phyloP scores from a whole-genome alignment of 441 rosid genomes.

The Croton laevigatus region DNA sequence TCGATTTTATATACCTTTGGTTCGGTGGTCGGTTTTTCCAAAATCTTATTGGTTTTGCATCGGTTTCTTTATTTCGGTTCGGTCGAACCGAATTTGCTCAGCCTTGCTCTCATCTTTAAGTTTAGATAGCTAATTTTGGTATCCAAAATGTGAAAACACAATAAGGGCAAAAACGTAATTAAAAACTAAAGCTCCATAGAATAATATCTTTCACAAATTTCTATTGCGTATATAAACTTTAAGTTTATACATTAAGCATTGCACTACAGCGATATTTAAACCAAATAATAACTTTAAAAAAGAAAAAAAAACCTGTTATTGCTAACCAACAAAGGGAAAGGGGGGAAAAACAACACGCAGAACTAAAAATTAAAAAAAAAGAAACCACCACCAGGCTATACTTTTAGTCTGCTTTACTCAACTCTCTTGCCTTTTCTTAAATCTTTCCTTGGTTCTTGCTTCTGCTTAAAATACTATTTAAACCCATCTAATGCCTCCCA shows the following conservation, averaged over 20 bases:
- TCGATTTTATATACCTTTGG: too few relatives aligned
- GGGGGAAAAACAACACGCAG: neutral
- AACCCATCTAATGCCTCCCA: neutral
- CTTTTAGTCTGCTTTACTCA: neutral
- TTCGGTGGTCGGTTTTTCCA: too few relatives aligned
- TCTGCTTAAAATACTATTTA: neutral
- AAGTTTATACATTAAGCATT: slow-evolving; percentile 33
- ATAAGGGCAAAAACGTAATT: too few relatives aligned
- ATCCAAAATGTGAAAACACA: too few relatives aligned
- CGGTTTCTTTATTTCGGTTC: too few relatives aligned
- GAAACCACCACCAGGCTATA: slow-evolving; percentile 18
- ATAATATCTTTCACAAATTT: neutral
- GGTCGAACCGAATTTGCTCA: too few relatives aligned
- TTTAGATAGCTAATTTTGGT: too few relatives aligned
- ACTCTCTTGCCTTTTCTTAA: neutral
- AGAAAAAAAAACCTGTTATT: slow-evolving; percentile 10
- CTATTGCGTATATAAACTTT: slow-evolving; percentile 30
- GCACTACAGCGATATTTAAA: neutral
- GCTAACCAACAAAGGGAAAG: neutral
- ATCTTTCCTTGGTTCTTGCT: neutral
- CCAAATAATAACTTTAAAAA: neutral
- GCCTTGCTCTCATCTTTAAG: too few relatives aligned
- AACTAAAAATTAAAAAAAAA: neutral
- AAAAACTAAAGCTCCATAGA: too few relatives aligned
- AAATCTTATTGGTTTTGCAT: too few relatives aligned